Evolutionary conservation across 306 rosid genomes (phyloP), one percentile per base, ranked within the genome.

Genomic region (Ormosia semicastrata): DNA sequence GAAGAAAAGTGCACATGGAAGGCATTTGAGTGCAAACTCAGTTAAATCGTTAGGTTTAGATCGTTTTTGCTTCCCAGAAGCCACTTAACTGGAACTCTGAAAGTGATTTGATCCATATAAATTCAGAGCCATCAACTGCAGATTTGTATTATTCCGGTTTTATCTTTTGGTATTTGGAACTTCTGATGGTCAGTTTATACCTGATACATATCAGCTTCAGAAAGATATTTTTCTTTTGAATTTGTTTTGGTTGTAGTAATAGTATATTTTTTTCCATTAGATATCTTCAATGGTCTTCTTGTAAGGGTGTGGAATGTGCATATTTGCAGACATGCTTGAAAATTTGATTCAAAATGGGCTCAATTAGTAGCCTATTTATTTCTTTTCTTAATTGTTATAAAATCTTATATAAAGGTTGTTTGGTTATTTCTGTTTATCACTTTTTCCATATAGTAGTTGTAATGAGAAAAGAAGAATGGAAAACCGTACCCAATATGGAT

Each of bases 81-180:
- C 53, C 66, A 75, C 47, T 59, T 72, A 32, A 13, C 14, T n/a
- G 11, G 9, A 44, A 44, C 50, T 44, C 50, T 44, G 50, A 36
- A 53, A 72, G 46, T 17, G 52, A 37, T 73, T 9, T 75, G 39
- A 71, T 44, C 40, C 50, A 60, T 82, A 8, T 59, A 36, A 50
- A 49, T 75, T 71, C 65, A 67, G 46, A 3, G 32, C 60, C 39
- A 80, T 81, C 37, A 53, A 66, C 34, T 52, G n/a, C 15, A 65
- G 75, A 64, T 39, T 50, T 14, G 15, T 64, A 43, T 52, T 30
- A 17, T 44, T 67, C 29, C 47, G 36, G 50, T 76, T n/a, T 77
- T 44, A 69, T 50, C 34, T 59, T 47, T 67, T 44, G 39, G 40
- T 60, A 47, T 68, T 57, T 68, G 24, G 50, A 74, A 81, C 67